Conservation (phyloP, 2,329 filamentous ascomycete genomes). For the Colletotrichum phormii region DNA sequence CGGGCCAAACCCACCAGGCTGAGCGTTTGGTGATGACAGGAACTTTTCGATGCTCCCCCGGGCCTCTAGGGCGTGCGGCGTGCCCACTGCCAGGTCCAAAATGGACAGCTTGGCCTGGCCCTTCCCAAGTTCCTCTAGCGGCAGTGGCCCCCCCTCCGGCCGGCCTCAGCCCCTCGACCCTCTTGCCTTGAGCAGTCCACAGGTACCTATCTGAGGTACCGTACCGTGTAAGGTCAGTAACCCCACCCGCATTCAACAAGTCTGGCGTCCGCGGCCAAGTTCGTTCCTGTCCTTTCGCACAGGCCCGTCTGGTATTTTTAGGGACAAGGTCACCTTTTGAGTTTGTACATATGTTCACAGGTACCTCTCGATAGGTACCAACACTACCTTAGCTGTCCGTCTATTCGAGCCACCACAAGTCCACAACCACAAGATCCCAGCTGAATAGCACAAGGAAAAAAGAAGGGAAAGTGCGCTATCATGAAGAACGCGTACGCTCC, state of each 20-base stretch:
- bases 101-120: constrained; percentile 25
- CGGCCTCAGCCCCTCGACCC: constrained; percentile 31
- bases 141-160: constrained; percentile 10
- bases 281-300: constrained; percentile 11
- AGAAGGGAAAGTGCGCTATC: neutral
- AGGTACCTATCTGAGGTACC: neutral
- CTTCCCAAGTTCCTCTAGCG: neutral
- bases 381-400: neutral
- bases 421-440: neutral
- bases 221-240: neutral
- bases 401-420: neutral
- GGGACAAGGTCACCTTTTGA: neutral
- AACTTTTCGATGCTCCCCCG: too few relatives aligned
- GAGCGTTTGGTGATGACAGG: neutral
- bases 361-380: neutral
- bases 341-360: neutral
- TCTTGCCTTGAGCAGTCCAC: neutral
- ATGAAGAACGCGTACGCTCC: neutral
- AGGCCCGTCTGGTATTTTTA: neutral
- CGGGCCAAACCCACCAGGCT: constrained; percentile 14
- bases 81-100: neutral
- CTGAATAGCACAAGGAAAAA: neutral
- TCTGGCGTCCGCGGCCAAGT: constrained; percentile 22
- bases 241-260: constrained; percentile 30
- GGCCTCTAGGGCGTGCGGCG: too few relatives aligned